Percentiles rank a stretch among this genome's conserved stretches.
Evolutionary conservation across 306 rosid genomes (phyloP).

Genomic region (Cyclanthera cordifolia): DNA sequence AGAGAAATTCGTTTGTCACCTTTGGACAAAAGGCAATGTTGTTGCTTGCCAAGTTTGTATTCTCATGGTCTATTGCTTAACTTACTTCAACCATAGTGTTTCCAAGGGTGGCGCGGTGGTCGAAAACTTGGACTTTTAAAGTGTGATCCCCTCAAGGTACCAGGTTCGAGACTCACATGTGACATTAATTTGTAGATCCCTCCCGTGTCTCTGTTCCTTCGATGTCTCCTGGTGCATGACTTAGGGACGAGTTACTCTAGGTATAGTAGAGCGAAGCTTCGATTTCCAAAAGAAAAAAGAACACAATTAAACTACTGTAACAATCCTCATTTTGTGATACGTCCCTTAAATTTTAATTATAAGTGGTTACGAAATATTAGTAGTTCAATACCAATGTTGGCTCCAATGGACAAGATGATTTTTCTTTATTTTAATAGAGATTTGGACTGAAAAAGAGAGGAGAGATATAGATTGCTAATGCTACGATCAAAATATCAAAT

Average conservation of each 20-base stretch:
- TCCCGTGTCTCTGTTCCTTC: no score
- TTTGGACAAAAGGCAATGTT: not conserved
- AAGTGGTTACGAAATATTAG: not conserved
- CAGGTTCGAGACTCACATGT: no score
- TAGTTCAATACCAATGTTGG: not conserved
- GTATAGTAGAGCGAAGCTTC: no score
- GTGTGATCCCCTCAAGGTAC: no score
- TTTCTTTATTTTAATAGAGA: not conserved
- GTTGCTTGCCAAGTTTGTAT: conserved; percentile 1
- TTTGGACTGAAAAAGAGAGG: not conserved
- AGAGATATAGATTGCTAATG: not conserved
- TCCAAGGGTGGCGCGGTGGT: no score
- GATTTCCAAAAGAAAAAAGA: no score
- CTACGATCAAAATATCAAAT: not conserved
- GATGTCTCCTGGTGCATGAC: no score
- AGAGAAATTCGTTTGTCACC: not conserved
- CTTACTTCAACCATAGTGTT: not conserved
- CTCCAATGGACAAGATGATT: not conserved
- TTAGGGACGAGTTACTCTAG: no score
- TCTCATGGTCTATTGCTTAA: not conserved
- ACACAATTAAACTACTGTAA: no score
- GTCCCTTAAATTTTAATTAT: not conserved
- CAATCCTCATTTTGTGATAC: not conserved
- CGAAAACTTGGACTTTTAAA: no score
- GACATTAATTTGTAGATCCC: no score